These are phyloP conservation scores for Trametes cubensis DNA, from an alignment of 768 basidiomycete genomes.

Conservation along the genomic window DNA sequence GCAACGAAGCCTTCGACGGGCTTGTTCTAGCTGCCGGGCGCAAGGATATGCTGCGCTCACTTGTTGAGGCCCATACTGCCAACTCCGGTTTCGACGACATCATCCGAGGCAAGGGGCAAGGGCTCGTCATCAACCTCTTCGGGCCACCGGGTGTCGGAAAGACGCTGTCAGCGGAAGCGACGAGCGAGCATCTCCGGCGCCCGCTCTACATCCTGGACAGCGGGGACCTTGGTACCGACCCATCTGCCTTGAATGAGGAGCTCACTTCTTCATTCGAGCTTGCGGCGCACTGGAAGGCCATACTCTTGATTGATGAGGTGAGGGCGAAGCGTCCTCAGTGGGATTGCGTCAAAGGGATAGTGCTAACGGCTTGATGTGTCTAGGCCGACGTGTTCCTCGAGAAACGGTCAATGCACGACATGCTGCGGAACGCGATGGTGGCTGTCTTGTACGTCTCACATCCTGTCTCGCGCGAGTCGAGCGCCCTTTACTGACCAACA, in stretches of 20 bases:
- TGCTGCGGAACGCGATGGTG: too few species aligned
- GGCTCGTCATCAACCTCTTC: slow-evolving; percentile 37
- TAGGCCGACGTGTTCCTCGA: too few species aligned
- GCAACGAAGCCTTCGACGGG: slow-evolving; percentile 34
- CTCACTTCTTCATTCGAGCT: slow-evolving; percentile 37
- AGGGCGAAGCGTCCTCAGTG: neutral
- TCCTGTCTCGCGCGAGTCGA: too few species aligned
- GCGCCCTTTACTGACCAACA: too few species aligned
- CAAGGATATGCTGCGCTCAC: slow-evolving; percentile 32
- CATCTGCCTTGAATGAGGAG: slow-evolving; percentile 31
- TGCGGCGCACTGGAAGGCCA: slow-evolving; percentile 37
- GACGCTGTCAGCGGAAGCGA: slow-evolving; percentile 33
- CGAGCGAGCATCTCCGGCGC: slow-evolving; percentile 25
- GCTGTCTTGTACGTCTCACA: too few species aligned
- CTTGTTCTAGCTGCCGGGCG: slow-evolving; percentile 33
- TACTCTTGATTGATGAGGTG: slow-evolving; percentile 39
- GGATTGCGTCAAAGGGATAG: neutral
- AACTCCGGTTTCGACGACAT: slow-evolving; percentile 36
- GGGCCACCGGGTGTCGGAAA: slow-evolving; percentile 35
- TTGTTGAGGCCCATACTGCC: slow-evolving; percentile 34
- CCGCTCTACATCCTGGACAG: slow-evolving; percentile 35
- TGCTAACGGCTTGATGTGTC: neutral
- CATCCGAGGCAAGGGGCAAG: slow-evolving; percentile 38
- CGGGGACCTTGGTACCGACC: slow-evolving; percentile 38
- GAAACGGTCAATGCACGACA: too few species aligned